phyloP scores from a whole-genome alignment of 2,329 filamentous ascomycete genomes.

The Penicillium oxalicum region DNA sequence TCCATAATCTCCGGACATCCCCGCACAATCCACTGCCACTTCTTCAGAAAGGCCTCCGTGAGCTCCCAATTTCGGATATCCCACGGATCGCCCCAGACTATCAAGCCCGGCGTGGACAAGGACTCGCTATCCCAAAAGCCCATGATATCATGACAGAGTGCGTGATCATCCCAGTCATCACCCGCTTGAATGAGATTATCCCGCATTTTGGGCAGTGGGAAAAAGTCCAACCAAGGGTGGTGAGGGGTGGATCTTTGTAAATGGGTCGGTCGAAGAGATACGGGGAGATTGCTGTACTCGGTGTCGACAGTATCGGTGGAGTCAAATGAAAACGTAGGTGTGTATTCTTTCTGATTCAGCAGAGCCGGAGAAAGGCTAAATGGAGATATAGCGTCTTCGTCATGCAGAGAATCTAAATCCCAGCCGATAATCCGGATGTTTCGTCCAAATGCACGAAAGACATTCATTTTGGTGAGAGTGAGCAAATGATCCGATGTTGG shows the following conservation, averaged over 20 bases:
- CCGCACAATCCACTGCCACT: constrained; percentile 37
- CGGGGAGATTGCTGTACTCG: constrained; percentile 18
- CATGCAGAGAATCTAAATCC: constrained; percentile 15
- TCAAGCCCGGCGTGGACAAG: constrained; percentile 26
- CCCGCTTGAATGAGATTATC: constrained; percentile 37
- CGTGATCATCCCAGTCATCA: constrained; percentile 29
- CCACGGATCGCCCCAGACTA: constrained; percentile 48
- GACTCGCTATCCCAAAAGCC: constrained; percentile 25
- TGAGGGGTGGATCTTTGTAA: constrained; percentile 35
- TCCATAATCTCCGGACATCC: constrained; percentile 23
- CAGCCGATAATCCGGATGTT: constrained; percentile 29
- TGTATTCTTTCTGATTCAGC: too few species aligned
- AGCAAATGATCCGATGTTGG: constrained; percentile 30
- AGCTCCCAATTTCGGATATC: constrained; percentile 46
- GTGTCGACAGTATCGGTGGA: neutral
- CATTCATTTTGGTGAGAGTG: constrained; percentile 31
- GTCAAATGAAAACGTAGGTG: too few species aligned
- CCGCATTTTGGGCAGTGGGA: constrained; percentile 32
- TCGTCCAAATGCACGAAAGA: constrained; percentile 28
- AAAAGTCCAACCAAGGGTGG: constrained; percentile 38
- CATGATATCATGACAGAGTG: constrained; percentile 36
- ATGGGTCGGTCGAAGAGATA: constrained; percentile 32
- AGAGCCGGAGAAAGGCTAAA: constrained; percentile 13
- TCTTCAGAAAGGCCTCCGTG: constrained; percentile 41
- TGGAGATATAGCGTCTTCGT: constrained; percentile 25